A percentile compares a stretch with the other conserved stretches of the same genome.
Conservation (phyloP, 768 basidiomycete genomes). For the Thelephora ganbajun region DNA sequence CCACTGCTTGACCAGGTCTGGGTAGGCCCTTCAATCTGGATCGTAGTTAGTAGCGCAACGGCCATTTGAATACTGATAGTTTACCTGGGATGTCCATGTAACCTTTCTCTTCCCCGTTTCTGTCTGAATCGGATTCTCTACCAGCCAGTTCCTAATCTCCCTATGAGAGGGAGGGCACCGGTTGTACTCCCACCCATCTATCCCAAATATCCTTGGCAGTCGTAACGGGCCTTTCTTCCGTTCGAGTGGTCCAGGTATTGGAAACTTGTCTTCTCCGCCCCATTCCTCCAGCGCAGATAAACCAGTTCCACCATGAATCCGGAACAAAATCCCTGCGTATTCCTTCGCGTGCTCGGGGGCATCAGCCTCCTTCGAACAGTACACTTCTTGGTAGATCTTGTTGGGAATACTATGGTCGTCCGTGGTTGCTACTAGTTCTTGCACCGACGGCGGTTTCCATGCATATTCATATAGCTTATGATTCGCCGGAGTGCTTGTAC, state of each 20-base stretch:
- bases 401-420: constrained; percentile 33
- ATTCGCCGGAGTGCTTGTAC: too few species aligned
- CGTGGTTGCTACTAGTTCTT: constrained; percentile 30
- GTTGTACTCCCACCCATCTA: constrained; percentile 75
- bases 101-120: constrained; percentile 8
- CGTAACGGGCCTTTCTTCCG: not conserved
- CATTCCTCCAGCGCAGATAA: constrained; percentile 51
- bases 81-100: constrained; percentile 39
- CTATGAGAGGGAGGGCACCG: constrained; percentile 47
- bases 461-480: constrained; percentile 29
- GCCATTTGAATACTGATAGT: not conserved
- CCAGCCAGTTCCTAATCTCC: constrained; percentile 43
- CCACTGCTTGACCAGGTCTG: constrained; percentile 23
- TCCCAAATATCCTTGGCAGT: constrained; percentile 14
- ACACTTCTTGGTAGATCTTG: constrained; percentile 64
- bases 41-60: not conserved
- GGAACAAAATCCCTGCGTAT: constrained; percentile 69
- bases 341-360: constrained; percentile 54
- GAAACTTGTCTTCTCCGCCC: constrained; percentile 13
- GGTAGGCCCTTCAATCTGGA: constrained; percentile 60
- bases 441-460: constrained; percentile 33
- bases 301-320: constrained; percentile 49
- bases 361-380: constrained; percentile 63
- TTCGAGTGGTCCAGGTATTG: not conserved
- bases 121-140: constrained; percentile 13